Percentiles rank a stretch among this genome's conserved stretches.
phyloP scores from a whole-genome alignment of 345 rosid species.

The Nasturtium officinale region DNA sequence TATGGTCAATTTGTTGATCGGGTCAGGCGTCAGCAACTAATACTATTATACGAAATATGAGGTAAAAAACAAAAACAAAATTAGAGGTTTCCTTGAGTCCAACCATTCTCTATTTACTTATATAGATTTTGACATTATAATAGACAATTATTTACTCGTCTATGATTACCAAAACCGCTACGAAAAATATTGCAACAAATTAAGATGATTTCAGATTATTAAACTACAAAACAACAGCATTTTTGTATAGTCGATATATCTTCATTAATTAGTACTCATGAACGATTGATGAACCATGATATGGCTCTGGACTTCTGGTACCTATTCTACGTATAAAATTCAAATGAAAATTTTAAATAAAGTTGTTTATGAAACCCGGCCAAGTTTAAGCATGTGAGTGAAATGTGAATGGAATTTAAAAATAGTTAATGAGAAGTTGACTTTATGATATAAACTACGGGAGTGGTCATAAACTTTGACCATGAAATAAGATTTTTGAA shows the following conservation, averaged over 20 bases:
- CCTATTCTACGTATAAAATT: not conserved
- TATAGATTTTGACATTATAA: not conserved
- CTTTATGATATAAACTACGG: constrained; percentile 15
- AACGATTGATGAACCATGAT: not conserved
- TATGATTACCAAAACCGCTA: not conserved
- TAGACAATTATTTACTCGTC: not conserved
- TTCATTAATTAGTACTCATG: not conserved
- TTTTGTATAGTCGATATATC: not conserved
- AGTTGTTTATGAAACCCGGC: constrained; percentile 4
- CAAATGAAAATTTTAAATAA: not conserved
- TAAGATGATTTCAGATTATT: not conserved
- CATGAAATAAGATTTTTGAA: not conserved
- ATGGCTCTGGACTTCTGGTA: not conserved
- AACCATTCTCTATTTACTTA: too few species aligned
- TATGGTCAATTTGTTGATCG: constrained; percentile 24
- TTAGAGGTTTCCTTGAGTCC: constrained; percentile 3
- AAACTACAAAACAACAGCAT: too few species aligned
- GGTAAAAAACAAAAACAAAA: not conserved
- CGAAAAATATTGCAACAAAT: not conserved
- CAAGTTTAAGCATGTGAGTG: constrained; percentile 6
- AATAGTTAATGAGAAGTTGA: constrained; percentile 17
- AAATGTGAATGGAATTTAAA: constrained; percentile 29
- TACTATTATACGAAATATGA: not conserved
- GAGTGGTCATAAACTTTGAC: constrained; percentile 34
- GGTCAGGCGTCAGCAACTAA: constrained; percentile 7